Conservation (phyloP, 345 rosid genomes). For the Aurinia saxatilis region DNA sequence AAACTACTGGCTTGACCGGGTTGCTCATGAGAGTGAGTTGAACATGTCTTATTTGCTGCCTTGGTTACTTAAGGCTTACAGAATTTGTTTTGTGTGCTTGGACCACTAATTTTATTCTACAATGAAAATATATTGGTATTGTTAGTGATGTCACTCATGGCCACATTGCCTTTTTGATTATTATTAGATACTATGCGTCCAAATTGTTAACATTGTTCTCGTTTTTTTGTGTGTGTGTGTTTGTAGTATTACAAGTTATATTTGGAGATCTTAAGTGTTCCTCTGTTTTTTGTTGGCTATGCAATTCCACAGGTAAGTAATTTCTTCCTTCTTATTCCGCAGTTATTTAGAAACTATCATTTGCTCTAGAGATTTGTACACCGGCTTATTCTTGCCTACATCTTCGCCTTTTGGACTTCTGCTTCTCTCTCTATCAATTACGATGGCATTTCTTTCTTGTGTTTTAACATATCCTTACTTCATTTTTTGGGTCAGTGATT, state of each 20-base stretch:
- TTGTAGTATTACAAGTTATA: conserved; percentile 64
- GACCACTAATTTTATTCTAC: neutral
- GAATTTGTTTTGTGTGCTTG: neutral
- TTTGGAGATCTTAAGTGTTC: conserved; percentile 51
- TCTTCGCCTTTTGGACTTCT: neutral
- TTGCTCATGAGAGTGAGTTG: conserved; percentile 57
- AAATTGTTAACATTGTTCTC: neutral
- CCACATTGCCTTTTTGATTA: neutral
- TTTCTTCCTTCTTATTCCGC: neutral
- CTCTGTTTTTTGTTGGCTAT: conserved; percentile 48
- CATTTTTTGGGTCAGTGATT: neutral
- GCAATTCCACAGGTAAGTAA: conserved; percentile 68
- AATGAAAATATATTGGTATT: neutral
- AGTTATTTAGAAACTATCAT: neutral
- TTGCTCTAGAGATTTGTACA: neutral
- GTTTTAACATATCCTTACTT: neutral
- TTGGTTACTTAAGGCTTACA: neutral
- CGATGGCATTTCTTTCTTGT: neutral
- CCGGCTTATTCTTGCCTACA: neutral
- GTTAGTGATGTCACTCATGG: neutral
- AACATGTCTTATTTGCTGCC: conserved; percentile 1
- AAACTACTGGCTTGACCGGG: conserved; percentile 39
- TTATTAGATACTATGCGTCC: neutral
- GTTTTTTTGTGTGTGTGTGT: conserved; percentile 8
- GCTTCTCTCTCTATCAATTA: neutral